These are phyloP conservation scores for Penicillium sp. DNA, from an alignment of 2,329 filamentous ascomycete genomes.

Conservation along the genomic window DNA sequence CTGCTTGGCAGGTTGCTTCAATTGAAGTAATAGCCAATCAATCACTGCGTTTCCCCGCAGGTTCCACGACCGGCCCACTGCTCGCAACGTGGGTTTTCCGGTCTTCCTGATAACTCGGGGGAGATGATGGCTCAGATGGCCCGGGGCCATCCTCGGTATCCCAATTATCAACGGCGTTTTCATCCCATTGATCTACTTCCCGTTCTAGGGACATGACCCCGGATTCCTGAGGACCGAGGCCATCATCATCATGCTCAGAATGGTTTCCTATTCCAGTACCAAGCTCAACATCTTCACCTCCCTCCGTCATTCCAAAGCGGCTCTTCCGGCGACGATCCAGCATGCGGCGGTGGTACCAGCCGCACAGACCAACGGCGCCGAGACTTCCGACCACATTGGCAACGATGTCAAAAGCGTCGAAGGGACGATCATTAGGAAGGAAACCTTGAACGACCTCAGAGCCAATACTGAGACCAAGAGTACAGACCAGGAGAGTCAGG, in stretches of 20 bases:
- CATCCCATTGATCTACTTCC: conserved; percentile 91
- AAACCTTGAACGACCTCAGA: conserved; percentile 61
- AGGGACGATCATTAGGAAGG: conserved; percentile 69
- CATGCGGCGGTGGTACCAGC: conserved; percentile 95
- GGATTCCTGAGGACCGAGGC: conserved; percentile 59
- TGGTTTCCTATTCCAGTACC: conserved; percentile 52
- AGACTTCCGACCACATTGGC: conserved; percentile 83
- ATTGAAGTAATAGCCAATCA: conserved; percentile 15
- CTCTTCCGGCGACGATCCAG: conserved; percentile 77
- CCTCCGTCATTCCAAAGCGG: conserved; percentile 68
- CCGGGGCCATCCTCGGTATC: conserved; percentile 56
- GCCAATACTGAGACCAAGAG: conserved; percentile 58
- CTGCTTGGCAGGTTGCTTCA: neutral
- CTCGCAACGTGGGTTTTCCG: conserved; percentile 1
- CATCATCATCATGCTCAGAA: conserved; percentile 29
- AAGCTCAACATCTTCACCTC: conserved; percentile 69
- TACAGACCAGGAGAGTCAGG: conserved; percentile 78
- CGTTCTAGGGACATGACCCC: conserved; percentile 70
- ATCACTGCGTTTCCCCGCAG: conserved; percentile 34
- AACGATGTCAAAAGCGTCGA: conserved; percentile 81
- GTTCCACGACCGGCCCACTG: conserved; percentile 6
- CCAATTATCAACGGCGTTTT: conserved; percentile 71
- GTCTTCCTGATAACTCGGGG: conserved; percentile 21
- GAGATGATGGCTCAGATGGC: conserved; percentile 19
- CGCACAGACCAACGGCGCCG: conserved; percentile 69